Evolutionary conservation across 2,329 filamentous ascomycete species (phyloP), one percentile per base, ranked within the genome.

Genomic region (Sordariomycetes sp.): DNA sequence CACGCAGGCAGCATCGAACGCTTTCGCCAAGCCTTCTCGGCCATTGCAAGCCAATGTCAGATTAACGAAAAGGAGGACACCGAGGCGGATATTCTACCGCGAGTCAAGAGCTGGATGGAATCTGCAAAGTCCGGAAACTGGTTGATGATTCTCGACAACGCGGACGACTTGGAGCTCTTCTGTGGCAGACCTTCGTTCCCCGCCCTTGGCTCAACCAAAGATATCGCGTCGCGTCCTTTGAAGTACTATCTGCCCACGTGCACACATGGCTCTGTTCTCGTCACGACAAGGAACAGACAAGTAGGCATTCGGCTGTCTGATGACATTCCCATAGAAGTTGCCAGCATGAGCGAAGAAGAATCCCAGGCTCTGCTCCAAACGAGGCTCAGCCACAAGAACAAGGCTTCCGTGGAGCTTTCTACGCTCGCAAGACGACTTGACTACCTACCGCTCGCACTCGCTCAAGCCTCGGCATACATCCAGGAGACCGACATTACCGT

Each of bases 201-300:
- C 8, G 8, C 12, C 12, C 8, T 3, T 8, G 17, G 25, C 14
- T n/a, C 8, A 16, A 14, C 3, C 25, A 14, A 4, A 16, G 8
- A 10, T 16, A n/a, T n/a, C n/a, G n/a, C n/a, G n/a, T n/a, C n/a
- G n/a, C n/a, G n/a, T n/a, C n/a, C n/a, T n/a, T n/a, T n/a, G n/a
- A n/a, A n/a, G n/a, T n/a, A 16, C 3, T 48, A 23, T 39, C 42
- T 60, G 12, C 55, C 56, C 0, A 41, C 53, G 3, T 55, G 47
- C 8, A 2, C 38, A 0, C 46, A 58, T 0, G 57, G 57, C 3
- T 42, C 44, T 1, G 25, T 56, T 8, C 46, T 63, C 0, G 29
- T 58, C 5, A 61, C 57, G 1, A 59, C 55, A 0, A 47, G 54
- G 19, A 55, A 58, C 15, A 54, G 53, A 33, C 42, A 58, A 11